Conservation (phyloP, 257 asterid genomes). For the Pogostemon cablin region DNA sequence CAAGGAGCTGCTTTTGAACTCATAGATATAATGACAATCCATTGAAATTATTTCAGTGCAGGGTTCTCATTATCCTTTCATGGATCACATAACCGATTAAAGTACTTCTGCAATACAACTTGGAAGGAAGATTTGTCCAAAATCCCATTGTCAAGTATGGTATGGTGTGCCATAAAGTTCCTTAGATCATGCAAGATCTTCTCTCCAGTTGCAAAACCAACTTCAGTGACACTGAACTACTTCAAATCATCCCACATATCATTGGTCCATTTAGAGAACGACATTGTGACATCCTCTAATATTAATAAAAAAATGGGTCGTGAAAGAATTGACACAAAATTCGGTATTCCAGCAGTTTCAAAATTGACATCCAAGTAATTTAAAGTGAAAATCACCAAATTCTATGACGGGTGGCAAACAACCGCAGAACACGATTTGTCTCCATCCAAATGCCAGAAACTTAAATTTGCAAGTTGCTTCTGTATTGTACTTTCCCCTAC, state of each 20-base stretch:
- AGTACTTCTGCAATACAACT: background rate
- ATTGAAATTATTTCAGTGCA: background rate
- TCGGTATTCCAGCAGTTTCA: background rate
- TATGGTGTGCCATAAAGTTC: slow-evolving; percentile 5
- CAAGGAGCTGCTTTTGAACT: slow-evolving; percentile 5
- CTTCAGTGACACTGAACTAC: background rate
- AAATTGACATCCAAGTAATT: background rate
- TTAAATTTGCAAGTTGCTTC: slow-evolving; percentile 55
- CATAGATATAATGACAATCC: background rate
- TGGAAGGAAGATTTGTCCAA: background rate
- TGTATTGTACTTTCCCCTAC: slow-evolving; percentile 44
- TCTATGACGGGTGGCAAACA: slow-evolving; percentile 66
- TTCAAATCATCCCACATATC: background rate
- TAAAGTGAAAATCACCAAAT: slow-evolving; percentile 6
- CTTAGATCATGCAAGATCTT: background rate
- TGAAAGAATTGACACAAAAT: background rate
- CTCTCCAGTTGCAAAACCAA: background rate
- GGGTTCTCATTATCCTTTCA: background rate
- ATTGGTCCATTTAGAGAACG: background rate
- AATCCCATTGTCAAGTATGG: background rate
- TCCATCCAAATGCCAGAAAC: slow-evolving; percentile 67
- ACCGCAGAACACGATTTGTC: slow-evolving; percentile 78
- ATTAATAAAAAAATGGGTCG: background rate
- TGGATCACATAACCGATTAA: background rate
- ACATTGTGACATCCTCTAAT: background rate